A percentile compares a stretch with the other conserved stretches of the same genome.
phyloP scores from a whole-genome alignment of 768 basidiomycete species.

The Cystobasidium onofrii region DNA sequence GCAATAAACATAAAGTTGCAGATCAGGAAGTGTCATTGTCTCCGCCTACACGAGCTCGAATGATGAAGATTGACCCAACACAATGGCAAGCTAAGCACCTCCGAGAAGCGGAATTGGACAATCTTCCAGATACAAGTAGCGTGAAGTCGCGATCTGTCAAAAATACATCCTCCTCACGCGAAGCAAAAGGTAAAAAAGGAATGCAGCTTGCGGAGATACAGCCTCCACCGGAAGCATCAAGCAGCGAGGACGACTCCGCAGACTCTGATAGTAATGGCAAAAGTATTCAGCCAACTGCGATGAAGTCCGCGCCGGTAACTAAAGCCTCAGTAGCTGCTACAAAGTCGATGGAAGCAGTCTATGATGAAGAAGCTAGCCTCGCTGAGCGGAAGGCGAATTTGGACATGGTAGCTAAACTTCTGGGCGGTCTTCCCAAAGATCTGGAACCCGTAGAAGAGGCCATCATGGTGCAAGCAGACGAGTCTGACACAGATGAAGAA shows the following conservation, averaged over 20 bases:
- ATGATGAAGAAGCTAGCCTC: not conserved
- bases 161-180: not conserved
- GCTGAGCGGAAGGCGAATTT: not conserved
- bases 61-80: conserved; percentile 63
- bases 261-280: not conserved
- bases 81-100: conserved; percentile 60
- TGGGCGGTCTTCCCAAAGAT: not conserved
- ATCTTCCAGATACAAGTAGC: conserved; percentile 3
- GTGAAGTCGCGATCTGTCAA: not conserved
- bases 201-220: not conserved
- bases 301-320: not conserved
- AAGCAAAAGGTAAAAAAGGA: not conserved
- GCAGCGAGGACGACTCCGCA: not conserved
- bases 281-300: not conserved
- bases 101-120: not conserved
- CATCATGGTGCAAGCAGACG: not conserved
- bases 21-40: conserved; percentile 44
- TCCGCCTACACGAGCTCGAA: conserved; percentile 56
- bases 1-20: conserved; percentile 47
- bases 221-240: not conserved
- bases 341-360: not conserved
- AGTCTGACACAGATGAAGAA: not conserved
- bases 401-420: conserved; percentile 1
- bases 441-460: not conserved
- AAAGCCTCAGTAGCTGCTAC: not conserved